Evolutionary conservation across 768 basidiomycete species (phyloP), one percentile per base, ranked within the genome.

Genomic region (Termitomyces sp.): DNA sequence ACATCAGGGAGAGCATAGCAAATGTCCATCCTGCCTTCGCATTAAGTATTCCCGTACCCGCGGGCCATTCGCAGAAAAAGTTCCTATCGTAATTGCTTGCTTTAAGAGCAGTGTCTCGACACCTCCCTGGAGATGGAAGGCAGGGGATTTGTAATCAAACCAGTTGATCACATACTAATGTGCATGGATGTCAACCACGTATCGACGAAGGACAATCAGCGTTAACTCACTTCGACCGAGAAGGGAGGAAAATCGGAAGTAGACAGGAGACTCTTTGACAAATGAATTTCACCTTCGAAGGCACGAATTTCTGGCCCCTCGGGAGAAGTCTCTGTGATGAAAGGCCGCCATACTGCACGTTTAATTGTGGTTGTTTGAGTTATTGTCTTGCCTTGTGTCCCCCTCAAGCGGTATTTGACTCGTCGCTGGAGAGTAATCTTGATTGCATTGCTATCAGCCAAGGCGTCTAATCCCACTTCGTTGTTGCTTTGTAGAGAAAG

Each of bases 321-420:
- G 7, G 48, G 34, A 36, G 34, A 33, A 18, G 24, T 51, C 41
- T 26, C 29, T 3, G 12, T 16, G n/a, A 12, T 29, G 2, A 51
- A 37, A 7, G 47, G 13, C 63, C 68, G 69, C 74, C 73, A 76
- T 2, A 68, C 66, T 3, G 71, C 72, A n/a, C 48, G 58, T 26
- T 62, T 62, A 7, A 70, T 41, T 33, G 61, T 58, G 3, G 46
- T 28, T 22, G 50, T 54, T 39, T 61, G 41, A 44, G 53, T 57
- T 29, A 46, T 48, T 24, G 28, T 20, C 9, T 33, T 55, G 24
- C 50, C 36, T 10, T 54, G 55, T 4, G 55, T 31, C 22, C 24
- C 60, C 55, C 42, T 53, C n/a, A 65, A 61, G 42, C 62, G 57
- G 54, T 68, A 70, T 31, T 66, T 65, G 10, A 75, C 64, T 8